Evolutionary conservation across 129 eudicot genomes (phyloP), one percentile per base, ranked within the genome.

Genomic region (Ambrosia trifida): DNA sequence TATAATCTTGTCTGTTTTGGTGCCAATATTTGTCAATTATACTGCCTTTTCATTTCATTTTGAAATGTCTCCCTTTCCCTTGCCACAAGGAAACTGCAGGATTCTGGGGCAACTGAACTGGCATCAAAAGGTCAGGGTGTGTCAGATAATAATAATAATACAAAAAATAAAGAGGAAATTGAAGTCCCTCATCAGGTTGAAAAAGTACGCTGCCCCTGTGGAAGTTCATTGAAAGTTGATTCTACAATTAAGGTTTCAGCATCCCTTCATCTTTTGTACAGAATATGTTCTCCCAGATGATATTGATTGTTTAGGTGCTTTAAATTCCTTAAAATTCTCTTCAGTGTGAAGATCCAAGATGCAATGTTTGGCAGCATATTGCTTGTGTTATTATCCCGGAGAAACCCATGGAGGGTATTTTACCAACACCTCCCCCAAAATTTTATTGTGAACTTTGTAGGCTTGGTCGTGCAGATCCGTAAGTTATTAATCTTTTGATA

Each of bases 391-490:
- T 92, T 64, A 82, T 92, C 59, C 89, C 95, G 0, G 98, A 92
- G 66, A 92, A 92, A 64, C 83, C 91, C 30, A 66, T 80, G 81
- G 98, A 92, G 78, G 91, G 96, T 73, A 78, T 70, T 72, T 32
- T 75, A 62, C 95, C 98, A 69, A 76, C 66, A 73, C 89, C 89
- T 12, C 96, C 98, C 36, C 84, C 80, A 28, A 70, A 53, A 28
- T 92, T 86, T 78, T 86, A 79, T 74, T 92, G 98, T 73, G 96
- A 89, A 82, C 76, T 89, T 13, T 92, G 98, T 75, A 84, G 98
- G 78, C 91, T 92, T 64, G 68, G 33, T 76, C 95, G 95, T 40
- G 96, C 98, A 46, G 98, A 92, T 68, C 98, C 98, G 98, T 92
- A 89, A 83, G 98, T 86, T 69, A 58, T 66, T 49, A 7, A 41